Base-by-base conservation (phyloP, 352 stramenopile species). In the Phytophthora ohioensis region DNA sequence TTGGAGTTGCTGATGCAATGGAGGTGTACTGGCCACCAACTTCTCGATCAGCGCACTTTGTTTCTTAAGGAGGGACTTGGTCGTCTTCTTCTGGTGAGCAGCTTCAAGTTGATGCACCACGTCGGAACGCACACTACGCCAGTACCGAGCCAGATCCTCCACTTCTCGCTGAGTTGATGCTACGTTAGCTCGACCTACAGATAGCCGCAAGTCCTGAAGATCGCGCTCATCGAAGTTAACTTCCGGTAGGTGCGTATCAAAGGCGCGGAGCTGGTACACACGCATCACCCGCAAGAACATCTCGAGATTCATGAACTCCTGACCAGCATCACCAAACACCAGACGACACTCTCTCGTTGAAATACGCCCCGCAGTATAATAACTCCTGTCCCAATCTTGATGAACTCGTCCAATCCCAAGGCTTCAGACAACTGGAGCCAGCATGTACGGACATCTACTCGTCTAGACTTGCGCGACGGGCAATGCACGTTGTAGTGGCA, bases 121-220 rank as follows among this genome's bases (percentile, higher is more conserved):
- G 4, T 91, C 76, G 7, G 55, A 64, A 3, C 67, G 77, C 3
- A 94, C 74, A 34, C 78, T 81, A 12, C 65, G 72, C 86, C 86
- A 94, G 65, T 85, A 92, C 17, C 80, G 76, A 0, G 76, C 61
- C 35, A 94, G 71, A 36, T 94, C 84, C 57, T 94, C 81, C n/a
- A 91, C 49, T 39, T 94, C 86, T 49, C 78, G 64, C 13, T 82
- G 74, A 2, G 75, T 74, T 0, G 81, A 91, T 41, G 79, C 76
- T 38, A 91, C 79, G 45, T 90, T 91, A n/a, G 78, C 79, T 58
- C 79, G 63, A 0, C 82, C 82, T 0, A 89, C 63, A 5, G 80
- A 88, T 8, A 75, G 53, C 10, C 73, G 72, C 27, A 91, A 60
- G 57, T 88, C 81, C 13, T 83, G 73, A 2, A 86, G 58, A 3